Conservation (phyloP, 1,284 basidiomycete species). For the Mycena sp. region DNA sequence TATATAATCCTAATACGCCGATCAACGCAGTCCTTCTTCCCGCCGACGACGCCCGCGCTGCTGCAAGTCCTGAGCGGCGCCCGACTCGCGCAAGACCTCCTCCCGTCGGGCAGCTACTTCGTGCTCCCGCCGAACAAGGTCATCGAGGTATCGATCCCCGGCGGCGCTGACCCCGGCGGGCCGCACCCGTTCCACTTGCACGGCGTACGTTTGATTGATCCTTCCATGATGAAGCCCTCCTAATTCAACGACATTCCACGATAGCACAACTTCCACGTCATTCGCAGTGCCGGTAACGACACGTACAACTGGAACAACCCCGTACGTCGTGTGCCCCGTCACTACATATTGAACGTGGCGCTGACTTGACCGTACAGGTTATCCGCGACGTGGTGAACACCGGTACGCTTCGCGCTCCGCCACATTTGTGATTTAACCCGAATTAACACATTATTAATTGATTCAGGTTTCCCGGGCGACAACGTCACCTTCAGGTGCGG, state of each 20-base stretch:
- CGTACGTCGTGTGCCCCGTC: not conserved
- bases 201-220: constrained; percentile 34
- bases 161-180: not conserved
- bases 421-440: constrained; percentile 17
- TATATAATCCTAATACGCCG: no score
- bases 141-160: constrained; percentile 27
- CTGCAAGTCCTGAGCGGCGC: constrained; percentile 60
- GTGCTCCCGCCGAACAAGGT: constrained; percentile 28
- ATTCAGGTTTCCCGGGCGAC: constrained; percentile 13
- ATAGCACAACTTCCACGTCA: constrained; percentile 29
- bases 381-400: constrained; percentile 45
- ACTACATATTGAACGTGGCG: not conserved
- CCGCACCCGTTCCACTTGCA: constrained; percentile 30
- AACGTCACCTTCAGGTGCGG: constrained; percentile 21
- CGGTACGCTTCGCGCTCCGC: constrained; percentile 30
- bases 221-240: constrained; percentile 33
- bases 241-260: not conserved
- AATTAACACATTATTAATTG: no score
- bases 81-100: constrained; percentile 42
- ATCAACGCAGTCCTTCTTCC: constrained; percentile 41
- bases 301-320: constrained; percentile 22
- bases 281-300: constrained; percentile 12
- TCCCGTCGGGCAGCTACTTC: constrained; percentile 51
- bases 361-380: constrained; percentile 38
- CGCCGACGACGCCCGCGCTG: constrained; percentile 45